Percentiles rank a stretch among this genome's conserved stretches.
phyloP scores from a whole-genome alignment of 208 protist genomes.

The Acanthamoeba culbertsoni region DNA sequence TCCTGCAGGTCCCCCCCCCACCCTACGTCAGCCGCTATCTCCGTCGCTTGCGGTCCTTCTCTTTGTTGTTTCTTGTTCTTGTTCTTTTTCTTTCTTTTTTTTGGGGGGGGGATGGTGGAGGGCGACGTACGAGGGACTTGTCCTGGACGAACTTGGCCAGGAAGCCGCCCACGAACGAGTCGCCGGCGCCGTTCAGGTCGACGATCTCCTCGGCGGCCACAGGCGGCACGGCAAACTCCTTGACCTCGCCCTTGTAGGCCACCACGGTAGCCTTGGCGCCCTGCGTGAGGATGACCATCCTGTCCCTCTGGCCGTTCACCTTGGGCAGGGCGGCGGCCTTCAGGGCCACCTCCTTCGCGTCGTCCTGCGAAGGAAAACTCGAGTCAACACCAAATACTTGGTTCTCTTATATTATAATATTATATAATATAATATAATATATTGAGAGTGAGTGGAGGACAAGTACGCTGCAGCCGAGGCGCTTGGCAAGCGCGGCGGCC shows the following conservation, averaged over 20 bases:
- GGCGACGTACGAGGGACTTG: background rate
- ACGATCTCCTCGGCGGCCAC: constrained; percentile 91
- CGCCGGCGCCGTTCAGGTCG: constrained; percentile 97
- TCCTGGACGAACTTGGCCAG: constrained; percentile 76
- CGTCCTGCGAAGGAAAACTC: constrained; percentile 23
- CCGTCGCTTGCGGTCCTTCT: no score
- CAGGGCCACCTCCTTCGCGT: constrained; percentile 88
- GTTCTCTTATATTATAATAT: no score
- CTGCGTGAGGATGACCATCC: constrained; percentile 94
- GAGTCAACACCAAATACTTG: background rate
- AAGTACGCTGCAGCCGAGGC: constrained; percentile 83
- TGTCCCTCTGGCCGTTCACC: constrained; percentile 82
- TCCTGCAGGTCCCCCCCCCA: no score
- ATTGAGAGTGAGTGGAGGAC: background rate
- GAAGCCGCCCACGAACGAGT: constrained; percentile 98
- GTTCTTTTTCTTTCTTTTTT: no score
- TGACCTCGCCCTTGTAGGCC: constrained; percentile 74
- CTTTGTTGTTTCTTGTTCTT: no score
- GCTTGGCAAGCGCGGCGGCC: constrained; percentile 86
- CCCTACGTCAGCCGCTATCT: no score
- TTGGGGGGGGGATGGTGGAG: no score
- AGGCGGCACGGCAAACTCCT: constrained; percentile 29
- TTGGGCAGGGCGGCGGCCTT: constrained; percentile 85
- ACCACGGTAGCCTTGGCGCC: constrained; percentile 89
- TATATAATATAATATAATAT: no score